Conservation (phyloP, 2,329 filamentous ascomycete species). For the Fusarium sp. region DNA sequence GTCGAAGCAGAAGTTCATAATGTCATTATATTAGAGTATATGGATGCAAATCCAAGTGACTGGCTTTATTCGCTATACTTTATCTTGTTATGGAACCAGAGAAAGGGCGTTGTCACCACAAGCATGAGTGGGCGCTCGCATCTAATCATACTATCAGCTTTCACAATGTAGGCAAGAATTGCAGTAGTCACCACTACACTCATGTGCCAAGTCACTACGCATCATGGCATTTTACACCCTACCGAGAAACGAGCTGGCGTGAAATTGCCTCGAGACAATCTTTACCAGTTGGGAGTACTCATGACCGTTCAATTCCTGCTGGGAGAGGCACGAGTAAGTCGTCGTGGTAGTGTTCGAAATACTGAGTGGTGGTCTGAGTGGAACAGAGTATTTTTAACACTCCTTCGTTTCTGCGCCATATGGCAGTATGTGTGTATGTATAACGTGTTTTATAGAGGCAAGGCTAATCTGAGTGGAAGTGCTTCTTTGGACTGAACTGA, state of each 20-base stretch:
- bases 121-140: not conserved
- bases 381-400: not conserved
- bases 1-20: not conserved
- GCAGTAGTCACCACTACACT: not conserved
- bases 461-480: slow-evolving; percentile 18
- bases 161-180: slow-evolving; percentile 3
- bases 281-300: not conserved
- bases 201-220: no score
- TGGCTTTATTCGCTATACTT: slow-evolving; percentile 2
- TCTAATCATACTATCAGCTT: slow-evolving; percentile 4
- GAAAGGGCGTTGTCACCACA: not conserved
- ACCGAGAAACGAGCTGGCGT: not conserved
- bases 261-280: not conserved
- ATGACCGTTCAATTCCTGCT: no score
- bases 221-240: not conserved
- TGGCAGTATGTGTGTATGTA: not conserved
- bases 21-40: slow-evolving; percentile 1
- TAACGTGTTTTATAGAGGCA: slow-evolving; percentile 11
- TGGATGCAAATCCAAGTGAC: slow-evolving; percentile 26
- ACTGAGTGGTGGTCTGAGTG: slow-evolving; percentile 33
- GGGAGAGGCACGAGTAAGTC: not conserved
- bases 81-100: not conserved
- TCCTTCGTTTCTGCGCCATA: not conserved
- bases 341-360: not conserved
- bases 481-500: not conserved